These are phyloP conservation scores for Iris macrosiphon DNA, from an alignment of 106 monocot species.

Conservation along the genomic window DNA sequence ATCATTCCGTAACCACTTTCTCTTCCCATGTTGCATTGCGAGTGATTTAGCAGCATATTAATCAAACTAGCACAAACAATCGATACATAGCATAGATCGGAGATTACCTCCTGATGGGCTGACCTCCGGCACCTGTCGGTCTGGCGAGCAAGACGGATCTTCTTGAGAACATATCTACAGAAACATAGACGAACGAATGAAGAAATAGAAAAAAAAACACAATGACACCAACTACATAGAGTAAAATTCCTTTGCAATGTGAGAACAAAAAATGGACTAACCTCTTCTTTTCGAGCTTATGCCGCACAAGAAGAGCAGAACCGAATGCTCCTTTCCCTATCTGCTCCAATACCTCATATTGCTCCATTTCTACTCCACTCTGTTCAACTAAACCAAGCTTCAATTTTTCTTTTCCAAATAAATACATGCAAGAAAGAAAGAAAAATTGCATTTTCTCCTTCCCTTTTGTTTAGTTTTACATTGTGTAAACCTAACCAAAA, in stretches of 20 bases:
- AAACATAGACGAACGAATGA: too few species aligned
- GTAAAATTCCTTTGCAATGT: neutral
- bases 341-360: conserved; percentile 93
- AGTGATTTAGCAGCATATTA: too few species aligned
- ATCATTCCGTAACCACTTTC: too few species aligned
- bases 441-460: too few species aligned
- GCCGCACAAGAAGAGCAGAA: conserved; percentile 78
- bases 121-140: conserved; percentile 74
- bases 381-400: neutral
- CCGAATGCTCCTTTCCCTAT: conserved; percentile 97
- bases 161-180: conserved; percentile 90
- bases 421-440: too few species aligned
- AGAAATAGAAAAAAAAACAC: conserved; percentile 3
- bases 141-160: conserved; percentile 90
- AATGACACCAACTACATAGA: neutral
- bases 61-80: too few species aligned
- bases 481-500: too few species aligned
- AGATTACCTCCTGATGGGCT: conserved; percentile 78
- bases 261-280: too few species aligned
- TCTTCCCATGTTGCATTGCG: too few species aligned
- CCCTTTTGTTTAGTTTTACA: too few species aligned
- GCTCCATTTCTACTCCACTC: conserved; percentile 44
- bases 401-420: too few species aligned
- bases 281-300: conserved; percentile 54
- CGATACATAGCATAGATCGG: too few species aligned